Evolutionary conservation across 2,329 filamentous ascomycete genomes (phyloP).

Genomic region (Penicillium sp.): DNA sequence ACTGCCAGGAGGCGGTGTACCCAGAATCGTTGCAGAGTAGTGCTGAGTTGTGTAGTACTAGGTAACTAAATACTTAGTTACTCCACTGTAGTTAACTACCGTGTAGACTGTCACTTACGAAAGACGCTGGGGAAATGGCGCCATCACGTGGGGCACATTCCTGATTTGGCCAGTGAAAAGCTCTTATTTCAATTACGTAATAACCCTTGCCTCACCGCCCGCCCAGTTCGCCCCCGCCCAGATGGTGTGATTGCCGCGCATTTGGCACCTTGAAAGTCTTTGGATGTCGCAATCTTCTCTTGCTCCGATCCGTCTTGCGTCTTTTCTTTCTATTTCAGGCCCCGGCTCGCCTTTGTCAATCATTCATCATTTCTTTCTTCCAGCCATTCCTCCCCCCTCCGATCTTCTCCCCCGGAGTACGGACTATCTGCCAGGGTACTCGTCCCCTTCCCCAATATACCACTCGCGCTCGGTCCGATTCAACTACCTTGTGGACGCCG

Average conservation of each 20-base stretch:
- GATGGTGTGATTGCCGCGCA: slow-evolving; percentile 20
- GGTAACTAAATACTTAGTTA: too few relatives aligned
- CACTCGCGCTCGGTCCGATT: not conserved
- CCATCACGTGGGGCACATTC: slow-evolving; percentile 22
- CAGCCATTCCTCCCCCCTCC: not conserved
- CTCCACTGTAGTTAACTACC: too few relatives aligned
- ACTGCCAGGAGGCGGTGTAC: too few relatives aligned
- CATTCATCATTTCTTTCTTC: not conserved
- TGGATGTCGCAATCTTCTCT: not conserved
- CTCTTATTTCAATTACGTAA: slow-evolving; percentile 15
- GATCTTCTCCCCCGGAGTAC: too few relatives aligned
- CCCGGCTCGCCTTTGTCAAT: too few relatives aligned
- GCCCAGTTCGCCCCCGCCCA: slow-evolving; percentile 10
- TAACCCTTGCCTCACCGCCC: slow-evolving; percentile 12
- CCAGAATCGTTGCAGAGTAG: too few relatives aligned
- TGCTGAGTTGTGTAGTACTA: too few relatives aligned
- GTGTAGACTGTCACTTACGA: too few relatives aligned
- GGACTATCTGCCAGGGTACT: slow-evolving; percentile 17
- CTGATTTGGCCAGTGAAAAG: not conserved
- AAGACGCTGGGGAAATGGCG: slow-evolving; percentile 23
- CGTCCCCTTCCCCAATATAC: not conserved
- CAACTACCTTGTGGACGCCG: not conserved
- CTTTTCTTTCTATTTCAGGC: not conserved
- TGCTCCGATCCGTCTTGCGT: not conserved
- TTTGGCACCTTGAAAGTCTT: not conserved